Evolutionary conservation across 2,329 filamentous ascomycete genomes (phyloP).

Genomic region (Aureobasidium sp.): DNA sequence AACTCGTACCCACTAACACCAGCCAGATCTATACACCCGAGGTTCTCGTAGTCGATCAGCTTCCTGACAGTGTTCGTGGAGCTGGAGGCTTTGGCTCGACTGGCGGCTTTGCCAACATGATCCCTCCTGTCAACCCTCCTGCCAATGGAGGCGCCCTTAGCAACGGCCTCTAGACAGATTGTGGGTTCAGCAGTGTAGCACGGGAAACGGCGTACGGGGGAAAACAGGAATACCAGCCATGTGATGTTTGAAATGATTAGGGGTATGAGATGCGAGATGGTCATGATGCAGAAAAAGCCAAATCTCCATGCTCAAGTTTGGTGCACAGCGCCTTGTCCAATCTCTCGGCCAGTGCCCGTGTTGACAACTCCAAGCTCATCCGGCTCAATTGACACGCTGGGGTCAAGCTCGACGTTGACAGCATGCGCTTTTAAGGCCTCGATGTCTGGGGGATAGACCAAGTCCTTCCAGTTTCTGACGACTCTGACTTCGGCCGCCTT

Average conservation of each 20-base stretch:
- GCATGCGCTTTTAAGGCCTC: constrained; percentile 49
- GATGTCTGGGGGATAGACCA: constrained; percentile 60
- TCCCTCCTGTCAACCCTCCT: constrained; percentile 20
- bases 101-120: constrained; percentile 41
- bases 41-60: constrained; percentile 75
- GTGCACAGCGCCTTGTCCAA: constrained; percentile 40
- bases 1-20: constrained; percentile 13
- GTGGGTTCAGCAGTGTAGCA: neutral
- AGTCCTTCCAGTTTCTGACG: constrained; percentile 60
- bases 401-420: constrained; percentile 8
- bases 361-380: constrained; percentile 72
- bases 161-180: neutral
- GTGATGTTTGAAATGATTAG: neutral
- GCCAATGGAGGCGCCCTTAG: neutral
- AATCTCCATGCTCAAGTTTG: constrained; percentile 33
- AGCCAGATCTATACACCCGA: constrained; percentile 77
- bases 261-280: neutral
- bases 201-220: neutral
- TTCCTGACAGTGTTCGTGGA: constrained; percentile 84
- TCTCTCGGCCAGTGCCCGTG: constrained; percentile 55
- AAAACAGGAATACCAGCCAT: neutral
- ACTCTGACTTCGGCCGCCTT: constrained; percentile 85
- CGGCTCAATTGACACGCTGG: constrained; percentile 39
- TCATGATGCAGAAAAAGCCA: neutral
- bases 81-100: constrained; percentile 90